These are phyloP conservation scores for Annulohypoxylon moriforme DNA, from an alignment of 495 filamentous ascomycete species.

Conservation along the genomic window DNA sequence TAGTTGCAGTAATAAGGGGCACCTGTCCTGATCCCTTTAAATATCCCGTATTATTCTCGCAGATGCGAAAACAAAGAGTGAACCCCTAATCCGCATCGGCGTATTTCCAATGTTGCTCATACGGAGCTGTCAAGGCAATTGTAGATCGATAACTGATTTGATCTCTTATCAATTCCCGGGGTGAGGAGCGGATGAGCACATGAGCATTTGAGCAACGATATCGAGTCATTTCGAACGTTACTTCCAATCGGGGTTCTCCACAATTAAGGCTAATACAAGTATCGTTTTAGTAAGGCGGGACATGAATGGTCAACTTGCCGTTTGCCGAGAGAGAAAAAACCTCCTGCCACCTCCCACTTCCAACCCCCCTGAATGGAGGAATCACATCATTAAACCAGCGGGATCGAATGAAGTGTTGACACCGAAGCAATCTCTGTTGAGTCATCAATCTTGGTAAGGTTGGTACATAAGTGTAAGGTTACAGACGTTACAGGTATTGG, in stretches of 20 bases:
- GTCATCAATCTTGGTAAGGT: slow-evolving; percentile 24
- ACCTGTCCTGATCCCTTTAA: not conserved
- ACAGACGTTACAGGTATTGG: not conserved
- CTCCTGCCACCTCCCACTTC: not conserved
- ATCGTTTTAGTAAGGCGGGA: slow-evolving; percentile 13
- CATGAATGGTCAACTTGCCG: slow-evolving; percentile 23
- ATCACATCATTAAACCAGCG: slow-evolving; percentile 24
- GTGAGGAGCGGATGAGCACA: not conserved
- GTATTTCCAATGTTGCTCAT: not conserved
- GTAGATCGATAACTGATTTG: slow-evolving; percentile 9
- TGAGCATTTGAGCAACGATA: slow-evolving; percentile 23
- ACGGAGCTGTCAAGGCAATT: not conserved
- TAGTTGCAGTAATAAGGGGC: slow-evolving; percentile 9
- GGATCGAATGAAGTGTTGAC: slow-evolving; percentile 39
- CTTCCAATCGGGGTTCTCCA: slow-evolving; percentile 30
- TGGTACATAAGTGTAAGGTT: not conserved
- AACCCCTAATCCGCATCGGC: not conserved
- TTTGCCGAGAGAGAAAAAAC: not conserved
- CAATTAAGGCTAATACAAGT: slow-evolving; percentile 37
- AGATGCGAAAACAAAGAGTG: slow-evolving; percentile 24
- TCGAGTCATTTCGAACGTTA: slow-evolving; percentile 2
- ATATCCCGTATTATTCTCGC: slow-evolving; percentile 19
- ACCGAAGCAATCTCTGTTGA: slow-evolving; percentile 40
- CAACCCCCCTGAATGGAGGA: slow-evolving; percentile 22
- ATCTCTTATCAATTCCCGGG: slow-evolving; percentile 8